Evolutionary conservation across 768 basidiomycete genomes (phyloP), one percentile per base, ranked within the genome.

Genomic region (Coprinopsis marcescibilis): DNA sequence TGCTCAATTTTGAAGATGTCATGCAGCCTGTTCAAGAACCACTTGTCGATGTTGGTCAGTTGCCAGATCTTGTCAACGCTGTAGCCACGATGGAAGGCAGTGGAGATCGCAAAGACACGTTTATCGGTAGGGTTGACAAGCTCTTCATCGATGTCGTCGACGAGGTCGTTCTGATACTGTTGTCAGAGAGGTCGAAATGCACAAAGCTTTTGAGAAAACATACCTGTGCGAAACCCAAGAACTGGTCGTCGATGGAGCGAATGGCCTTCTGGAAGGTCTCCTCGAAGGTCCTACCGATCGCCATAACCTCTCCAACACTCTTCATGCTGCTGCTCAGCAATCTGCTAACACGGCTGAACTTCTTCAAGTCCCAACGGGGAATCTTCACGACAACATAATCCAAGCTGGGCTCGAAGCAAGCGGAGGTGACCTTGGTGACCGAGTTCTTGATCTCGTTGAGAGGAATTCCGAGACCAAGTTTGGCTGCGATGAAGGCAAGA

Each of bases 191-290:
- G n/a, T n/a, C 4, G 23, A 20, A 6, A 46, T 20, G 3, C 6
- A 33, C 21, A 27, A 10, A 44, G 0, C 2, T 17, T 46, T n/a
- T n/a, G n/a, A n/a, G n/a, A n/a, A 43, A n/a, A 49, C 63, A 2
- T 45, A 73, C 91, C 75, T 89, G 84, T 2, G 88, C 81, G 66
- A 99, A 99, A 1, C 96, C 96, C 57, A 78, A 65, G 65, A 97
- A 99, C 52, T 84, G 85, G 58, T 96, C 95, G 61, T 98, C 96
- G 56, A 99, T 96, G 2, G 92, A 86, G 26, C 95, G 75, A 52
- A 98, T 95, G 3, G 95, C 96, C 70, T 99, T 98, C 65, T 98
- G 95, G 46, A 98, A 85, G 1, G 94, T 97, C 73, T 99, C 95
- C 64, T 98, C 95, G 59, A 99, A 99, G 3, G 93, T 96, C 56